A percentile compares a stretch with the other conserved stretches of the same genome.
These are phyloP conservation scores for Ophiobolus disseminans DNA, from an alignment of 2,329 filamentous ascomycete species.

Conservation along the genomic window DNA sequence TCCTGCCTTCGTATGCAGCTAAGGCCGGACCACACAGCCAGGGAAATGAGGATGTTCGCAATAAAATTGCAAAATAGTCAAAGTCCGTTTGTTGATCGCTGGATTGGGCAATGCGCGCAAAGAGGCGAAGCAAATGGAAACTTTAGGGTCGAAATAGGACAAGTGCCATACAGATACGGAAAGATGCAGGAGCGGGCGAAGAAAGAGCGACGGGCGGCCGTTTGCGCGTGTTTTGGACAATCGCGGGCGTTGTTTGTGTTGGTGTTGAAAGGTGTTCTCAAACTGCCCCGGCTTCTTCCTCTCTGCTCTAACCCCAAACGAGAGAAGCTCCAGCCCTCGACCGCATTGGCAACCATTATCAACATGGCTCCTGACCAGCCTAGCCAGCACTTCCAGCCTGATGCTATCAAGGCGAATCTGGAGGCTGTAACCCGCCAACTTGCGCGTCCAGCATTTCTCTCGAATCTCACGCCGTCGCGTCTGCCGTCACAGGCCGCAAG, in stretches of 20 bases:
- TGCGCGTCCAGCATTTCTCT: slow-evolving; percentile 43
- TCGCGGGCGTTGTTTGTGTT: slow-evolving; percentile 19
- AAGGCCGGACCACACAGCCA: too few relatives aligned
- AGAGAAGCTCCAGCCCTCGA: slow-evolving; percentile 33
- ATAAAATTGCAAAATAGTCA: slow-evolving; percentile 1
- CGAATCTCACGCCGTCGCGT: slow-evolving; percentile 44
- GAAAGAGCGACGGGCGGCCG: slow-evolving; percentile 22
- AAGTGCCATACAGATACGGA: slow-evolving; percentile 13
- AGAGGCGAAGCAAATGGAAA: slow-evolving; percentile 2
- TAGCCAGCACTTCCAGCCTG: slow-evolving; percentile 27
- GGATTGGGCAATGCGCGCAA: background rate
- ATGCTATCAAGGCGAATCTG: slow-evolving; percentile 42
- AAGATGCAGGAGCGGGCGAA: slow-evolving; percentile 15
- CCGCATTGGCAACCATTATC: slow-evolving; percentile 39
- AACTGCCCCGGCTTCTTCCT: slow-evolving; percentile 22
- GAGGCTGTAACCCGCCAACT: slow-evolving; percentile 44
- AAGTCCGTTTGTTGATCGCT: background rate
- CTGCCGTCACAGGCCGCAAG: slow-evolving; percentile 49
- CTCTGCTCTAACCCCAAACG: slow-evolving; percentile 41
- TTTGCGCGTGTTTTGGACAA: slow-evolving; percentile 16
- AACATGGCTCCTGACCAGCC: slow-evolving; percentile 36
- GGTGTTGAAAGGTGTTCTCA: slow-evolving; percentile 40
- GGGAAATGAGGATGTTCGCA: background rate
- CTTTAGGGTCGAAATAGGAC: slow-evolving; percentile 13
- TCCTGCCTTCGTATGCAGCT: background rate